Base-by-base conservation (phyloP, 2,329 filamentous ascomycete species). In the Elsinoe arachidis region DNA sequence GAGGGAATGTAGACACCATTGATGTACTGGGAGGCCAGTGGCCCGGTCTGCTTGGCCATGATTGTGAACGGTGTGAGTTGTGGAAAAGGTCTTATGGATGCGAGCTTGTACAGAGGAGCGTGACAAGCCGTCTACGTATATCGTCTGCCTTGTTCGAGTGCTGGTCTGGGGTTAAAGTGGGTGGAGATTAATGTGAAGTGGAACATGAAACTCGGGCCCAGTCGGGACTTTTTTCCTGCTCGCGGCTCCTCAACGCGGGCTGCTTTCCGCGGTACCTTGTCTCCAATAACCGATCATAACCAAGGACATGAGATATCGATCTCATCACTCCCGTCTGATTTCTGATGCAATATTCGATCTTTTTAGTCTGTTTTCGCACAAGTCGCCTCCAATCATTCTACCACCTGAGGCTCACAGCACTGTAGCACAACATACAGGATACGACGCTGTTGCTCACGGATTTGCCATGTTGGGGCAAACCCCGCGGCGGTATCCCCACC, bases 1-100 rank as follows among this genome's bases (percentile, higher is more conserved):
- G 85, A 86, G 61, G 91, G 90, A 67, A 95, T 85, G 72, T 92
- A 90, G 66, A 95, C 82, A 68, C 87, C 88, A 73, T 90, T 83
- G 69, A 92, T 74, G 68, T 86, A 89, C 66, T 84, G 78, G 63
- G 79, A 78, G 62, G 84, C 79, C 49, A 79, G 65, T 52, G 76
- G 66, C n/a, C 76, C 72, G 2, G 62, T 63, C 23, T 65, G 63
- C 60, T 67, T 68, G 62, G 26, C 33, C 49, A 53, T 53, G 34
- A n/a, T 39, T 37, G 26, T 53, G 49, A 34, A 38, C 5, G 1
- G 10, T 21, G 26, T 34, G 15, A 10, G 26, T 21, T 23, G 14
- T 34, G 46, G 7, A 34, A 7, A 15, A 26, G 17, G 23, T 37
- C 14, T 34, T 44, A 1, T n/a, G 21, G 30, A 5, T 19, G 30